Conservation (phyloP, 768 basidiomycete species). For the Gloeostereum incarnatum region DNA sequence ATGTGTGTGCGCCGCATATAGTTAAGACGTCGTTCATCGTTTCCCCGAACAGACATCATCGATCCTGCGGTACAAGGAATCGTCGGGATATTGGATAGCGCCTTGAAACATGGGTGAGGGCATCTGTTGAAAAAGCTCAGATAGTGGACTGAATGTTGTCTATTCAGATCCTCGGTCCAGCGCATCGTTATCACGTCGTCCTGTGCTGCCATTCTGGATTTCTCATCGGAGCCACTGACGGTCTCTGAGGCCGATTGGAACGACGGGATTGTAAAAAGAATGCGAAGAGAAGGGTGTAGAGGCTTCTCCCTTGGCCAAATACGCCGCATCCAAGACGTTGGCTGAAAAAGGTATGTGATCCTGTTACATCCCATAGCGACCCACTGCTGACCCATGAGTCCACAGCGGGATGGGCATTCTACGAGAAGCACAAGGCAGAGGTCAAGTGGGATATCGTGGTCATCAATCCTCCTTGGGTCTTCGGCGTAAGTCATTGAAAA, state of each 20-base stretch:
- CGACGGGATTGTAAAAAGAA: slow-evolving; percentile 21
- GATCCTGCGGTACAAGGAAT: slow-evolving; percentile 54
- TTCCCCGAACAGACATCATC: slow-evolving; percentile 29
- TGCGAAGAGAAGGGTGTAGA: slow-evolving; percentile 28
- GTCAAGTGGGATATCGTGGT: slow-evolving; percentile 27
- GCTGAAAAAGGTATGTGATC: slow-evolving; percentile 29
- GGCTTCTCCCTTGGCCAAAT: slow-evolving; percentile 21
- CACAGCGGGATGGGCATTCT: slow-evolving; percentile 8
- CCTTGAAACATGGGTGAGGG: slow-evolving; percentile 15
- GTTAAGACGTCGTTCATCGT: not conserved
- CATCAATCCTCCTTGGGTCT: slow-evolving; percentile 29
- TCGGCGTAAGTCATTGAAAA: not conserved
- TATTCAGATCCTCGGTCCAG: slow-evolving; percentile 24
- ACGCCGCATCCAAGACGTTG: slow-evolving; percentile 37
- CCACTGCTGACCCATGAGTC: not conserved
- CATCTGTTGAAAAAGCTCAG: too few relatives aligned
- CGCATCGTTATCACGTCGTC: slow-evolving; percentile 49
- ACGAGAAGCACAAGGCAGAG: slow-evolving; percentile 16
- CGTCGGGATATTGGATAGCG: slow-evolving; percentile 31
- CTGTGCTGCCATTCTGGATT: slow-evolving; percentile 23
- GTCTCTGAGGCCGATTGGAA: slow-evolving; percentile 42
- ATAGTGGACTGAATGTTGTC: too few relatives aligned
- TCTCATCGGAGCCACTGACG: slow-evolving; percentile 9
- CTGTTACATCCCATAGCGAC: not conserved
- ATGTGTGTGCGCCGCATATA: not conserved